Percentiles rank a stretch among this genome's conserved stretches.
Evolutionary conservation across 2,329 filamentous ascomycete genomes (phyloP).

Genomic region (Pseudogymnoascus sp.): DNA sequence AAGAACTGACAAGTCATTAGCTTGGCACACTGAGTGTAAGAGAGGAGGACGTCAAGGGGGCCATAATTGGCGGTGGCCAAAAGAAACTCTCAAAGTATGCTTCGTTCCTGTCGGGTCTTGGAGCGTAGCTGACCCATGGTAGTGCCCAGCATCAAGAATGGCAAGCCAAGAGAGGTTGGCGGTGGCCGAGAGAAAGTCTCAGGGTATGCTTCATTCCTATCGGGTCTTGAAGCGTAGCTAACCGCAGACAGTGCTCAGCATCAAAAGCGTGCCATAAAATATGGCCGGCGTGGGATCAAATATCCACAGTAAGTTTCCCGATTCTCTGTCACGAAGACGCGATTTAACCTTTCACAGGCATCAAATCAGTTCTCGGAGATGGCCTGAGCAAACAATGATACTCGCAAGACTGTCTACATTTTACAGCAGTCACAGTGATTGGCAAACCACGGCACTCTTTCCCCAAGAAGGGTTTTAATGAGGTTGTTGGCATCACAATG

Average conservation of each 20-base stretch:
- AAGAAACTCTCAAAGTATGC: not conserved
- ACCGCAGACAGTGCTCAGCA: not conserved
- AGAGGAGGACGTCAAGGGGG: not conserved
- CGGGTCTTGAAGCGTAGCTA: not conserved
- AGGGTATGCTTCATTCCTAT: not conserved
- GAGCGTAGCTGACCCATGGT: not conserved
- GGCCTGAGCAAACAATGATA: slow-evolving; percentile 7
- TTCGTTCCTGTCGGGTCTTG: not conserved
- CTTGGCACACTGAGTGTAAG: not conserved
- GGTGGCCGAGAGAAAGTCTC: not conserved
- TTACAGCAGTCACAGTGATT: slow-evolving; percentile 1
- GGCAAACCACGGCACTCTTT: slow-evolving; percentile 5
- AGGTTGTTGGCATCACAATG: not conserved
- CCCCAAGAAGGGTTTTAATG: not conserved
- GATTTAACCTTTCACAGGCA: not conserved
- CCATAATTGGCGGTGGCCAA: slow-evolving; percentile 1
- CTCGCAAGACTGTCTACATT: not conserved
- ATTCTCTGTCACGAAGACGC: not conserved
- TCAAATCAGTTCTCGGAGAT: not conserved
- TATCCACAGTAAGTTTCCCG: not conserved
- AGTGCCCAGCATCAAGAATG: not conserved
- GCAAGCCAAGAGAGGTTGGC: not conserved
- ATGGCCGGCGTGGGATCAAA: not conserved
- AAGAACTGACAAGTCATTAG: not conserved
- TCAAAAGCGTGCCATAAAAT: not conserved